Percentiles rank a stretch among this genome's conserved stretches.
Conservation (phyloP, 1,139 yeast genomes). For the Diutina ranongensis region DNA sequence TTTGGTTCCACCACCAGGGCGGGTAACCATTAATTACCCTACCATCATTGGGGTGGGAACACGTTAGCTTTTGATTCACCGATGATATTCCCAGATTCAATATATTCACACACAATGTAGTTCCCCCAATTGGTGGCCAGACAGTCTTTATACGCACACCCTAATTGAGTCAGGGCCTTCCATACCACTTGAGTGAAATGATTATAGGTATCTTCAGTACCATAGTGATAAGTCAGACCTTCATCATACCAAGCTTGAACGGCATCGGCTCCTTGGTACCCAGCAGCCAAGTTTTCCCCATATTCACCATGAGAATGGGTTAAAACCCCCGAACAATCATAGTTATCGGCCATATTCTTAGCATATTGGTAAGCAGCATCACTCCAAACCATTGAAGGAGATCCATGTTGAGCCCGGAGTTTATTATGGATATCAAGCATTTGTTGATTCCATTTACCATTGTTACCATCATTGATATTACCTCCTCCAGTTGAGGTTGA, state of each 20-base stretch:
- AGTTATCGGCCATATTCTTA: constrained; percentile 15
- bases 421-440: constrained; percentile 18
- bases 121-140: constrained; percentile 32
- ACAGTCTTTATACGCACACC: constrained; percentile 25
- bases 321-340: constrained; percentile 17
- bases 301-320: constrained; percentile 17
- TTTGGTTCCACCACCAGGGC: neutral
- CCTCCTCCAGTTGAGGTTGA: neutral
- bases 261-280: constrained; percentile 37
- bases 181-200: constrained; percentile 7
- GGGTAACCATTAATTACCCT: neutral
- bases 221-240: constrained; percentile 13
- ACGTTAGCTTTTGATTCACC: constrained; percentile 44
- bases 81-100: constrained; percentile 38
- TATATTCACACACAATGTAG: constrained; percentile 43
- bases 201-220: constrained; percentile 11
- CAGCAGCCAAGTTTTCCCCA: constrained; percentile 36
- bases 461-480: constrained; percentile 8
- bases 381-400: constrained; percentile 15
- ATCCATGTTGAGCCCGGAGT: constrained; percentile 15
- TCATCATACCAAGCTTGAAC: constrained; percentile 43
- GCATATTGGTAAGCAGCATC: constrained; percentile 15
- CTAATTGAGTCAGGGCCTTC: constrained; percentile 5
- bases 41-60: constrained; percentile 8
- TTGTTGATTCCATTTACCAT: constrained; percentile 16